phyloP scores from a whole-genome alignment of 805 yeast species.

The Candida arabinofermentans region DNA sequence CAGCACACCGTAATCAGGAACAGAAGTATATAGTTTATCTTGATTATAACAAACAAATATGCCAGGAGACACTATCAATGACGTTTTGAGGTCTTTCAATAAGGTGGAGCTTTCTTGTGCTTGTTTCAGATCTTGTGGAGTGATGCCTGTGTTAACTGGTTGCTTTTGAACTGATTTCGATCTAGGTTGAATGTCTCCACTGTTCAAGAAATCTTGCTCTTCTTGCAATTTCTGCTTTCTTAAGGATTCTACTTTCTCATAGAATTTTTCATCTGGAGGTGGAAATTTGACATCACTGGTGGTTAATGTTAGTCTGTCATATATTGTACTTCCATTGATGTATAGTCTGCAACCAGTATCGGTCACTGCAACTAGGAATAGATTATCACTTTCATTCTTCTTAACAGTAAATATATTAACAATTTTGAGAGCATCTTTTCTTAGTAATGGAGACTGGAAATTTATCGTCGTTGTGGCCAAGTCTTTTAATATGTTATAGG shows the following conservation, averaged over 20 bases:
- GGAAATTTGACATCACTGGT: constrained; percentile 43
- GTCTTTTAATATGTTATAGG: constrained; percentile 43
- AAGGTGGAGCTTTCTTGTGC: constrained; percentile 54
- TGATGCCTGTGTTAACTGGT: constrained; percentile 25
- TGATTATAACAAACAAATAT: constrained; percentile 64
- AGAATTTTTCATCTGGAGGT: constrained; percentile 34
- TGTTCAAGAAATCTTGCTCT: constrained; percentile 25
- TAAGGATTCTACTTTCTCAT: constrained; percentile 28
- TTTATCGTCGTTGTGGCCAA: constrained; percentile 37
- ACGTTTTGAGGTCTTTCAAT: constrained; percentile 51
- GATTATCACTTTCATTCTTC: constrained; percentile 59
- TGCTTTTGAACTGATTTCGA: constrained; percentile 18
- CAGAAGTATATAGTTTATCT: constrained; percentile 57
- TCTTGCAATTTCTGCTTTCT: constrained; percentile 37
- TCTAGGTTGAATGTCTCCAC: constrained; percentile 8
- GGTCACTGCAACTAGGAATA: constrained; percentile 76
- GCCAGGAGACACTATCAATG: constrained; percentile 78
- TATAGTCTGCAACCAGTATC: constrained; percentile 79
- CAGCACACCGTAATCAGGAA: constrained; percentile 81
- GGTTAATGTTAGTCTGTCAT: constrained; percentile 31
- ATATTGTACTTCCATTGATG: constrained; percentile 43
- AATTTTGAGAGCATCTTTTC: constrained; percentile 52
- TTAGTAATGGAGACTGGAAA: constrained; percentile 41
- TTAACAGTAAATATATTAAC: constrained; percentile 61
- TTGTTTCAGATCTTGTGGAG: constrained; percentile 38